phyloP scores from a whole-genome alignment of 768 basidiomycete genomes.

The Scleroderma bovista region DNA sequence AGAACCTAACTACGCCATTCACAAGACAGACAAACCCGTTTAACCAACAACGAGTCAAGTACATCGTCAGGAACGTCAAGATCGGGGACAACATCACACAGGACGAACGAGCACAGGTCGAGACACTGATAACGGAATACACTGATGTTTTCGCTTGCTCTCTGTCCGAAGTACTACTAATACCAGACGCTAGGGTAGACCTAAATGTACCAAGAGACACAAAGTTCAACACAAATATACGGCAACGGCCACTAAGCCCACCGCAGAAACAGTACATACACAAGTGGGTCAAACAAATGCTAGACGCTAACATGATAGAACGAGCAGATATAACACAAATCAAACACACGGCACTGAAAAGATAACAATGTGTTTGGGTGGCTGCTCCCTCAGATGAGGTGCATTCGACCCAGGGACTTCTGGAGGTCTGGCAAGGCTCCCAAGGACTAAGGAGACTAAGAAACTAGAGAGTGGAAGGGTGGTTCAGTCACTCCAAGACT shows the following conservation, averaged over 20 bases:
- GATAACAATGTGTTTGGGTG: too few relatives aligned
- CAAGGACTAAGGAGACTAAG: too few relatives aligned
- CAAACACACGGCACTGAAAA: slow-evolving; percentile 2
- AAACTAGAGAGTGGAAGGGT: too few relatives aligned
- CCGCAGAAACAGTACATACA: neutral
- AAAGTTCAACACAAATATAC: neutral
- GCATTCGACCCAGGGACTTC: too few relatives aligned
- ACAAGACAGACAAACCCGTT: neutral
- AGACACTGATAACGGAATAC: neutral
- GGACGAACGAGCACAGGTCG: neutral
- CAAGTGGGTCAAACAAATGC: neutral
- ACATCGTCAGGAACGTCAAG: slow-evolving; percentile 12
- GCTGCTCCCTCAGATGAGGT: too few relatives aligned
- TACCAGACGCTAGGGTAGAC: neutral
- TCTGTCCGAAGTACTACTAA: neutral
- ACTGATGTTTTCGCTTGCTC: neutral
- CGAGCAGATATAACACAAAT: neutral
- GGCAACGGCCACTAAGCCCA: neutral
- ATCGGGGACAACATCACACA: slow-evolving; percentile 16
- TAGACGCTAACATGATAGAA: neutral
- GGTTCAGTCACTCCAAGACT: too few relatives aligned
- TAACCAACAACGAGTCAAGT: slow-evolving; percentile 8
- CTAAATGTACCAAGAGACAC: neutral
- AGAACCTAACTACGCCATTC: neutral
- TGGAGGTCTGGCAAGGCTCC: too few relatives aligned